phyloP scores from a whole-genome alignment of 108 stramenopile genomes.

The Cylindrotheca closterium region DNA sequence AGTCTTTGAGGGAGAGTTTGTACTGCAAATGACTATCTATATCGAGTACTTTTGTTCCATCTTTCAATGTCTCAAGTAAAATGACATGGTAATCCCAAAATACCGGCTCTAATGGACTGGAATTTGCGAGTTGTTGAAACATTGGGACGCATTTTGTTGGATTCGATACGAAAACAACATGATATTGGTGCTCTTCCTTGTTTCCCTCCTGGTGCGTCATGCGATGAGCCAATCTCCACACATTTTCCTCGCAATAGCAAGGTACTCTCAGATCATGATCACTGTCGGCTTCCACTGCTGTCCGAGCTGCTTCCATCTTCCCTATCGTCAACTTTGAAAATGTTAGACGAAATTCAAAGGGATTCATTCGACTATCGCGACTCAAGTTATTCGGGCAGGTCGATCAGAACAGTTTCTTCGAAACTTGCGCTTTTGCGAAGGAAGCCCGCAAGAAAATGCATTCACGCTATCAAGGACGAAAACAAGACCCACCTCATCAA shows the following conservation, averaged over 20 bases:
- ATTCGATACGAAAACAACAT: constrained; percentile 75
- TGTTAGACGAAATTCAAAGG: too few relatives aligned
- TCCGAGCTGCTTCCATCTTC: constrained; percentile 27
- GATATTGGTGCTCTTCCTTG: constrained; percentile 22
- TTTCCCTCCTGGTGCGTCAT: constrained; percentile 12
- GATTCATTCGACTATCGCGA: too few relatives aligned
- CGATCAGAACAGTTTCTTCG: too few relatives aligned
- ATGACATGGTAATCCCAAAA: constrained; percentile 92
- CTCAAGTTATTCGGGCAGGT: too few relatives aligned
- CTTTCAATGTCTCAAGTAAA: constrained; percentile 28
- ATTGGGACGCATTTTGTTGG: constrained; percentile 64
- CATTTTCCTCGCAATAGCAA: constrained; percentile 90
- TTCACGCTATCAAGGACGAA: too few relatives aligned
- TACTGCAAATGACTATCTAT: constrained; percentile 73
- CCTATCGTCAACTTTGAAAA: too few relatives aligned
- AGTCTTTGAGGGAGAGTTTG: constrained; percentile 57
- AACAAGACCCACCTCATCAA: too few relatives aligned
- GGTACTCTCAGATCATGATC: constrained; percentile 72
- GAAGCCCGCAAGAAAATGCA: too few relatives aligned
- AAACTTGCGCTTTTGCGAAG: too few relatives aligned
- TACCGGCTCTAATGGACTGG: constrained; percentile 34
- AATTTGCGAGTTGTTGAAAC: constrained; percentile 59
- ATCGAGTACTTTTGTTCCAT: constrained; percentile 35
- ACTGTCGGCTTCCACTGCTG: constrained; percentile 44
- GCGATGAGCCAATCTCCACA: constrained; percentile 75